Percentiles rank a stretch among this genome's conserved stretches.
Evolutionary conservation across 179 eudicot genomes (phyloP).

Genomic region (Gypsophila paniculata): DNA sequence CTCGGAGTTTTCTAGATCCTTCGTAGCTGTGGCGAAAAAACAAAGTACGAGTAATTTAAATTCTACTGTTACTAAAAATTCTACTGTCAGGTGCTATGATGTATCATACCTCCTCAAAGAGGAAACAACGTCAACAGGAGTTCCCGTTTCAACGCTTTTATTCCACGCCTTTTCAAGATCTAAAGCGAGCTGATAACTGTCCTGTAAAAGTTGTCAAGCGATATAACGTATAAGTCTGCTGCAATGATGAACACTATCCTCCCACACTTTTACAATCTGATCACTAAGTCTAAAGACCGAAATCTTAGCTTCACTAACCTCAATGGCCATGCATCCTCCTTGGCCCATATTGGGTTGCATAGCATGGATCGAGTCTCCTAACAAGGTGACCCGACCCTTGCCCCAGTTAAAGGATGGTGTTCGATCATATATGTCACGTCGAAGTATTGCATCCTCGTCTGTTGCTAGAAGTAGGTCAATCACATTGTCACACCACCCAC

Average conservation of each 20-base stretch:
- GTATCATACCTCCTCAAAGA: constrained; percentile 57
- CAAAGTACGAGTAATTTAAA: background rate
- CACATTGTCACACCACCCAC: constrained; percentile 93
- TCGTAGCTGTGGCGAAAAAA: constrained; percentile 59
- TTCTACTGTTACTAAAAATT: background rate
- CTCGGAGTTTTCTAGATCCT: constrained; percentile 67
- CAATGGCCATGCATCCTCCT: constrained; percentile 99
- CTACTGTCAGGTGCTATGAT: background rate
- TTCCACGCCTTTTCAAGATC: constrained; percentile 66
- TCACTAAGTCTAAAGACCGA: background rate
- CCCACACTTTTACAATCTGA: too few species aligned
- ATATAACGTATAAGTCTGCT: background rate
- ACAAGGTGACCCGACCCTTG: constrained; percentile 79
- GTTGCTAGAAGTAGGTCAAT: constrained; percentile 67
- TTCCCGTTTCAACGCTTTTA: constrained; percentile 46
- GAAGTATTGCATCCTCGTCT: constrained; percentile 82
- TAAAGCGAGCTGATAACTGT: constrained; percentile 77
- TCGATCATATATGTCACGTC: constrained; percentile 89
- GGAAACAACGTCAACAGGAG: constrained; percentile 55
- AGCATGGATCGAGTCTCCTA: constrained; percentile 98
- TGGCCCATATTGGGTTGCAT: constrained; percentile 99
- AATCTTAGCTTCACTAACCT: constrained; percentile 39
- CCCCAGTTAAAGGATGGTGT: constrained; percentile 79
- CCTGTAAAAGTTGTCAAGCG: constrained; percentile 38
- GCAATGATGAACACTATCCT: background rate